Evolutionary conservation across 2,329 filamentous ascomycete species (phyloP).

Genomic region (Cladosporium sp.): DNA sequence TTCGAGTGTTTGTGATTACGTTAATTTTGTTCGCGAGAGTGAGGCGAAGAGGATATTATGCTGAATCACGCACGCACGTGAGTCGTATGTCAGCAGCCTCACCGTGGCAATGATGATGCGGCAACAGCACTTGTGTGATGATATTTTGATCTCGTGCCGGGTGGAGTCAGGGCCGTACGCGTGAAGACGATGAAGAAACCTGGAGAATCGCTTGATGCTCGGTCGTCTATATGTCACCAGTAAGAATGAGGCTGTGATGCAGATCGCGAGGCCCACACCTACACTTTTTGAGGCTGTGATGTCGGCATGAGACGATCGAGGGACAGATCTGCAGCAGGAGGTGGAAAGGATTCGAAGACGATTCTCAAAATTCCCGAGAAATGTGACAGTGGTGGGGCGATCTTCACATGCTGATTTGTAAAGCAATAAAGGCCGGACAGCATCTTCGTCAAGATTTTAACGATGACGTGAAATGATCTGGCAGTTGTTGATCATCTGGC

Average conservation of each 20-base stretch:
- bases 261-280: constrained; percentile 7
- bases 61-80: not conserved
- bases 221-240: not conserved
- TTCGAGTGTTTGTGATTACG: not conserved
- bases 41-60: not conserved
- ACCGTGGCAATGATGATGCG: constrained; percentile 3
- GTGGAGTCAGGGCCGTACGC: not conserved
- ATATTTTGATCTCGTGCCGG: constrained; percentile 1
- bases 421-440: not conserved
- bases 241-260: constrained; percentile 7
- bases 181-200: not conserved
- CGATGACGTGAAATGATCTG: not conserved
- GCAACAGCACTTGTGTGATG: not conserved
- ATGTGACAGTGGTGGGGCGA: not conserved
- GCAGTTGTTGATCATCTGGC: not conserved
- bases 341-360: not conserved
- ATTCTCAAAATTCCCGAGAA: not conserved
- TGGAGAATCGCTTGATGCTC: not conserved
- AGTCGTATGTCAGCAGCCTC: constrained; percentile 4
- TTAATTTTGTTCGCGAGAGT: not conserved
- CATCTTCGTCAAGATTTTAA: not conserved
- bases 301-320: constrained; percentile 8
- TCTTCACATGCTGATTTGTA: not conserved
- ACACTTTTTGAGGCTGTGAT: constrained; percentile 14
- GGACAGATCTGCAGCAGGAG: not conserved